phyloP scores from a whole-genome alignment of 805 yeast species.

The Wickerhamomyces bisporus region DNA sequence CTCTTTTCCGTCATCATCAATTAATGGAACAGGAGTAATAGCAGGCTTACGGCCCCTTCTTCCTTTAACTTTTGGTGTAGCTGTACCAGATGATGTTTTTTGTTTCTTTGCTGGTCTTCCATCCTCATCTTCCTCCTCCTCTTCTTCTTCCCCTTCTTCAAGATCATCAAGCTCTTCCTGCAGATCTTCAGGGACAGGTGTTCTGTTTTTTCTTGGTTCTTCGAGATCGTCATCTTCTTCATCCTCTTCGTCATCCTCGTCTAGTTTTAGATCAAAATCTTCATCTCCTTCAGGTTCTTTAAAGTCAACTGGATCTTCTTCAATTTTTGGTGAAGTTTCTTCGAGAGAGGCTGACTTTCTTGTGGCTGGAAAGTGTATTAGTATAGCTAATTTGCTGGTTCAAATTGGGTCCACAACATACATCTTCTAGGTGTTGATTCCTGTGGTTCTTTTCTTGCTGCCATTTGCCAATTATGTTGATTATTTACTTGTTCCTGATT shows the following conservation, averaged over 20 bases:
- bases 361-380: no score
- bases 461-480: no score
- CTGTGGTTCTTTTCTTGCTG: no score
- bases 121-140: conserved; percentile 13
- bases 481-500: no score
- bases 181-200: conserved; percentile 11
- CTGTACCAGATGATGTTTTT: conserved; percentile 7
- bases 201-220: conserved; percentile 11
- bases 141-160: conserved; percentile 22
- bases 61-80: conserved; percentile 23
- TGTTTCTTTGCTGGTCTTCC: conserved; percentile 9
- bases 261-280: conserved; percentile 1
- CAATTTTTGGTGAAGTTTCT: background rate
- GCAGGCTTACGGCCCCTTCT: conserved; percentile 38
- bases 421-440: no score
- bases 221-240: conserved; percentile 24
- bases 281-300: conserved; percentile 1
- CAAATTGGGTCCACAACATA: no score
- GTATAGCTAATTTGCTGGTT: no score
- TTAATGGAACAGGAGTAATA: conserved; percentile 28
- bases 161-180: conserved; percentile 21
- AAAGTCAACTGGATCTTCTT: background rate
- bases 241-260: conserved; percentile 23
- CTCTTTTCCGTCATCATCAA: conserved; percentile 67
- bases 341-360: no score